Percentiles rank a stretch among this genome's conserved stretches.
Conservation (phyloP, 176 grass and related monocot species). For the Carex pumila region DNA sequence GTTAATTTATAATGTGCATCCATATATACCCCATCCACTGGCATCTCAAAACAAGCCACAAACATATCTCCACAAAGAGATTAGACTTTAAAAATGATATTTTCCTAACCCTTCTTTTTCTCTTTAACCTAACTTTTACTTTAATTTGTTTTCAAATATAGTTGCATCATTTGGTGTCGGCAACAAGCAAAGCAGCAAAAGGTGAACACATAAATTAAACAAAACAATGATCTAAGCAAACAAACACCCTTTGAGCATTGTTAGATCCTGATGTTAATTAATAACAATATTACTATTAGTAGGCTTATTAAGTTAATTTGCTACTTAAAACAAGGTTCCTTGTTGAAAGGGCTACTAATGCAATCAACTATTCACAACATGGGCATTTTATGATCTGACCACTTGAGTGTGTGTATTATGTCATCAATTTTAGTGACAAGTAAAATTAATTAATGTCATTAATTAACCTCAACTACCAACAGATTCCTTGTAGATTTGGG, state of each 20-base stretch:
- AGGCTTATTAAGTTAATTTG: not conserved
- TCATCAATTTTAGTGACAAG: conserved; percentile 27
- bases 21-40: not conserved
- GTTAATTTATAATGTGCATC: not conserved
- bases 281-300: not conserved
- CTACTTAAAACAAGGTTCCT: conserved; percentile 5
- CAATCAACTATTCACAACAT: not conserved
- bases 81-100: not conserved
- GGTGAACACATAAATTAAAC: not conserved
- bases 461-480: conserved; percentile 39
- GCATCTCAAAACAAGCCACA: not conserved
- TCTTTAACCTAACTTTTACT: conserved; percentile 28
- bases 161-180: conserved; percentile 52
- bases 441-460: conserved; percentile 17
- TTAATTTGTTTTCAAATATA: conserved; percentile 23
- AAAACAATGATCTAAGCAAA: not conserved
- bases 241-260: not conserved
- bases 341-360: not conserved
- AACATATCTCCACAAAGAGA: not conserved
- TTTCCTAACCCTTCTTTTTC: not conserved
- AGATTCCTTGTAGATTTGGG: conserved; percentile 40
- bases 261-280: not conserved
- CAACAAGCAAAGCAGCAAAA: conserved; percentile 45
- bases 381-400: conserved; percentile 1
- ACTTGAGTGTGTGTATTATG: conserved; percentile 31